Evolutionary conservation across 139 green algal genomes (phyloP).

Genomic region (Zygnema circumcarinatum): DNA sequence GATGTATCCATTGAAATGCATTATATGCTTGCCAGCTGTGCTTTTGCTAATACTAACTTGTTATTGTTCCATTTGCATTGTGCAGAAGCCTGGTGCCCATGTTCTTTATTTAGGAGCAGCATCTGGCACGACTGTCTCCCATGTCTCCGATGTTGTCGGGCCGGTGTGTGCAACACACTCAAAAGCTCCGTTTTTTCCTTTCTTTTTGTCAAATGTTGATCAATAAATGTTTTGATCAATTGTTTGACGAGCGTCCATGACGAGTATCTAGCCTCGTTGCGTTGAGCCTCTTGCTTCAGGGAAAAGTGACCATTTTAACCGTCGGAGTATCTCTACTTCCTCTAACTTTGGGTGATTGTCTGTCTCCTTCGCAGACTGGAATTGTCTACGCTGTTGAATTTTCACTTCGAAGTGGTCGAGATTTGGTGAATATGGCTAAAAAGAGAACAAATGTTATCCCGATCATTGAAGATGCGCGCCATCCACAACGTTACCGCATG

Average conservation of each 20-base stretch:
- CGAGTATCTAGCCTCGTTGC: background rate
- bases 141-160: constrained; percentile 90
- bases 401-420: constrained; percentile 91
- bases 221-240: background rate
- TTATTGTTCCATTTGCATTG: too few relatives aligned
- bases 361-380: constrained; percentile 65
- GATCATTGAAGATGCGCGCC: constrained; percentile 99
- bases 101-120: constrained; percentile 97
- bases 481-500: constrained; percentile 99
- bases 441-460: constrained; percentile 99
- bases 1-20: too few relatives aligned
- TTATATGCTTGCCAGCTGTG: too few relatives aligned
- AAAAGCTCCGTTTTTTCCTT: background rate
- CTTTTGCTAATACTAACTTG: too few relatives aligned
- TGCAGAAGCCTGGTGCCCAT: constrained; percentile 63
- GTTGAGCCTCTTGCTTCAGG: too few relatives aligned
- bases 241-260: background rate
- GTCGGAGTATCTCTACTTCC: too few relatives aligned
- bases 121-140: constrained; percentile 89
- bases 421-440: constrained; percentile 99
- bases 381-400: constrained; percentile 99
- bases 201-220: background rate
- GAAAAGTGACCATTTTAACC: too few relatives aligned
- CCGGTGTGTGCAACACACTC: constrained; percentile 66
- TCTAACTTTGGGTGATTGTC: too few relatives aligned